These are phyloP conservation scores for Verticillium nubilum DNA, from an alignment of 2,329 filamentous ascomycete species.

Conservation along the genomic window DNA sequence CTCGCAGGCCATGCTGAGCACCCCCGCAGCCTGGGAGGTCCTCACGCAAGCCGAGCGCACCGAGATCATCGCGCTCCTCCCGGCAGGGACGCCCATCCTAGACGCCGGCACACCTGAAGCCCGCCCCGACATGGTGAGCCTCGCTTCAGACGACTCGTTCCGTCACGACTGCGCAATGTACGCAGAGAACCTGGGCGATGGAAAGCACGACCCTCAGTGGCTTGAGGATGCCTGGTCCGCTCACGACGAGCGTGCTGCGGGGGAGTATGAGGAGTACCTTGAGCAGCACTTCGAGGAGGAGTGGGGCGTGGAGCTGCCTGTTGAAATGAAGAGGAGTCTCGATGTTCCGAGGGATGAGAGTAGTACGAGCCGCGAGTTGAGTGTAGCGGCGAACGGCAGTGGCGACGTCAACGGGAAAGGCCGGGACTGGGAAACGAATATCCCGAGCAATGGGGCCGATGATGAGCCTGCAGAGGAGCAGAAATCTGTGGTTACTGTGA, in stretches of 20 bases:
- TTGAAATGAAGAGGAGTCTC: slow-evolving; percentile 18
- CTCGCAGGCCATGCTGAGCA: slow-evolving; percentile 27
- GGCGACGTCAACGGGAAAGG: not conserved
- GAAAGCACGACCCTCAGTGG: slow-evolving; percentile 48
- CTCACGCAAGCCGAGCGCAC: slow-evolving; percentile 25
- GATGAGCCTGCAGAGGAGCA: not conserved
- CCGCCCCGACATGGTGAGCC: slow-evolving; percentile 32
- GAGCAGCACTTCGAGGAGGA: slow-evolving; percentile 37
- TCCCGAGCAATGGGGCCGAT: not conserved
- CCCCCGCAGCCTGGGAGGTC: slow-evolving; percentile 31
- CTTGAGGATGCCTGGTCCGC: slow-evolving; percentile 46
- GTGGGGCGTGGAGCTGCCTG: slow-evolving; percentile 39
- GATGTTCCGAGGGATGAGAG: not conserved
- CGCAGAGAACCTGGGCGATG: slow-evolving; percentile 37
- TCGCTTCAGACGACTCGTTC: slow-evolving; percentile 44
- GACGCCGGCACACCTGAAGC: slow-evolving; percentile 26
- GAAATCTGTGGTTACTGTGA: too few relatives aligned
- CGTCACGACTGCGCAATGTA: slow-evolving; percentile 43
- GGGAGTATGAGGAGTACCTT: slow-evolving; percentile 45
- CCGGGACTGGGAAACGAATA: slow-evolving; percentile 10
- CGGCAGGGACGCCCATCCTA: slow-evolving; percentile 28
- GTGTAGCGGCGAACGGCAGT: not conserved
- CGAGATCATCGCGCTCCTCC: slow-evolving; percentile 32
- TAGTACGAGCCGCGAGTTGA: not conserved
- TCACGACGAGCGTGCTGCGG: slow-evolving; percentile 39